These are phyloP conservation scores for Leishmania major DNA, from an alignment of 208 protist species.

Conservation along the genomic window DNA sequence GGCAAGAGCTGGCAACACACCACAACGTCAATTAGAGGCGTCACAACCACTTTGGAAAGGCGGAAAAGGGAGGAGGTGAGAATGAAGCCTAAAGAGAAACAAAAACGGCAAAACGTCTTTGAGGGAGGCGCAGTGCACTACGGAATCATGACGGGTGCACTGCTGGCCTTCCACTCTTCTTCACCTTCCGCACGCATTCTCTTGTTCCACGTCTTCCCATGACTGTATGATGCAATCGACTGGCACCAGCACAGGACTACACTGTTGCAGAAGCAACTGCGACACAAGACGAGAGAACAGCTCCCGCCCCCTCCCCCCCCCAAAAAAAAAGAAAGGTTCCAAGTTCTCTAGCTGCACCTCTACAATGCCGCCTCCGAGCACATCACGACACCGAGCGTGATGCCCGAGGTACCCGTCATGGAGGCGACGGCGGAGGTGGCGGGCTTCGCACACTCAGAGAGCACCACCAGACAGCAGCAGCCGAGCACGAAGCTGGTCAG, in stretches of 20 bases:
- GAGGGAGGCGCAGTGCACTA: not conserved
- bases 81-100: not conserved
- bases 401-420: conserved; percentile 31
- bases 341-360: not conserved
- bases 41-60: not conserved
- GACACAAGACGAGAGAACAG: not conserved
- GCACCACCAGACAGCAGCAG: conserved; percentile 22
- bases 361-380: not conserved
- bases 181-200: not conserved
- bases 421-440: conserved; percentile 35
- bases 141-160: not conserved
- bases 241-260: not conserved
- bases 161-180: not conserved
- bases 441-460: conserved; percentile 36
- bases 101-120: not conserved
- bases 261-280: not conserved
- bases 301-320: not conserved
- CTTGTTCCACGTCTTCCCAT: not conserved
- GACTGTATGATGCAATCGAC: not conserved
- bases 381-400: conserved; percentile 30
- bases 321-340: not conserved
- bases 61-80: not conserved
- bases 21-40: not conserved
- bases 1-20: no score
- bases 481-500: conserved; percentile 19